These are phyloP conservation scores for Vittaforma corneae DNA, from an alignment of 371 early-diverging fungal genomes.

Conservation along the genomic window DNA sequence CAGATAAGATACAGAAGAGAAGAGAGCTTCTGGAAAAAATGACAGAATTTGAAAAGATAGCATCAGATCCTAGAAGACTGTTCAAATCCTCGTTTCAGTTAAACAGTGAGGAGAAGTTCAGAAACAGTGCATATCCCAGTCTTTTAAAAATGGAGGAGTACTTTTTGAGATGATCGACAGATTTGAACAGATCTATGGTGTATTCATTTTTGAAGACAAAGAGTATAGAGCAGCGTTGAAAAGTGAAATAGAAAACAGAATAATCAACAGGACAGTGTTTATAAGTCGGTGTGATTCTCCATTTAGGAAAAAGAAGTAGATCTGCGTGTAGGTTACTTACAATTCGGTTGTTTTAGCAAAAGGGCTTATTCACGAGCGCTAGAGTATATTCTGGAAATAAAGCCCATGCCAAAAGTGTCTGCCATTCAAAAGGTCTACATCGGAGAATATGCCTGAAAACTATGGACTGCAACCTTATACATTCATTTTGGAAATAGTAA, in stretches of 20 bases:
- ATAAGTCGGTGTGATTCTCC: conserved; percentile 42
- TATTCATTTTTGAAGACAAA: conserved; percentile 19
- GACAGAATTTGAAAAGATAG: conserved; percentile 71
- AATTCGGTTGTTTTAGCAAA: no score
- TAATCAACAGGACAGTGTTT: conserved; percentile 54
- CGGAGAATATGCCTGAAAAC: no score
- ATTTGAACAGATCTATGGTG: conserved; percentile 38
- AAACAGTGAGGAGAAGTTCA: conserved; percentile 71
- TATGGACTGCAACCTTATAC: no score
- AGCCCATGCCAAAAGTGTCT: no score
- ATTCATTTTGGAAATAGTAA: no score
- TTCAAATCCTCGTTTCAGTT: conserved; percentile 70
- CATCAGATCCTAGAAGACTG: conserved; percentile 70
- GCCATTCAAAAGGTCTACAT: no score
- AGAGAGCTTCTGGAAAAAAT: conserved; percentile 61
- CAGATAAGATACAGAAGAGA: conserved; percentile 41
- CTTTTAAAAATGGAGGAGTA: conserved; percentile 66
- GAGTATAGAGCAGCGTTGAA: conserved; percentile 30
- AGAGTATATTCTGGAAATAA: no score
- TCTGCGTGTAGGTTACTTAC: no score
- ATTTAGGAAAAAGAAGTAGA: conserved; percentile 21
- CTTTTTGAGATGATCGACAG: conserved; percentile 55
- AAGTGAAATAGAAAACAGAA: conserved; percentile 49
- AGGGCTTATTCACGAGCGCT: no score
- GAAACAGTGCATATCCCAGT: conserved; percentile 70